A percentile compares a stretch with the other conserved stretches of the same genome.
These are phyloP conservation scores for Cladosporium sp. DNA, from an alignment of 2,329 filamentous ascomycete genomes.

Conservation along the genomic window DNA sequence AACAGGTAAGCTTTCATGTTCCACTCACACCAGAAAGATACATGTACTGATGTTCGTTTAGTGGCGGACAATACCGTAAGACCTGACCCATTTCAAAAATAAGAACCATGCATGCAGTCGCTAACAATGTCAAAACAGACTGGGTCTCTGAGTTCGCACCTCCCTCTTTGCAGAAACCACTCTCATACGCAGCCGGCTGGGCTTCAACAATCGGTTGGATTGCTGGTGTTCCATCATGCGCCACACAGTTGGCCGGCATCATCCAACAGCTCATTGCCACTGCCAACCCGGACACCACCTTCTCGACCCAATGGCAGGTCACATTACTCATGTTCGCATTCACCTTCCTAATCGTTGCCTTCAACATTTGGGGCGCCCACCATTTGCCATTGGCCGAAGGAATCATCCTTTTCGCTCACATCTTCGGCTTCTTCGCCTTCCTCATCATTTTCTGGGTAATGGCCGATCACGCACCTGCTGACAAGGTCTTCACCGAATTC, in stretches of 20 bases:
- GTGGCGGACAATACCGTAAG: conserved; percentile 34
- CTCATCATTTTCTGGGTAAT: conserved; percentile 44
- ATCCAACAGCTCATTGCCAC: conserved; percentile 2
- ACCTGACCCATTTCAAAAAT: too few relatives aligned
- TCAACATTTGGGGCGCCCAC: conserved; percentile 41
- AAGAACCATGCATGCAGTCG: neutral
- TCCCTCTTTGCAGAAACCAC: conserved; percentile 30
- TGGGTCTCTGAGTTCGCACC: conserved; percentile 39
- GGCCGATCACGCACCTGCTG: conserved; percentile 34
- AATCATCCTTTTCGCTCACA: conserved; percentile 42
- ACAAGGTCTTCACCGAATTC: conserved; percentile 41
- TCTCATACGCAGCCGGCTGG: conserved; percentile 36
- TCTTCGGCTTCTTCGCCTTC: conserved; percentile 48
- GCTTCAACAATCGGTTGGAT: conserved; percentile 15
- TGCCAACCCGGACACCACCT: conserved; percentile 1
- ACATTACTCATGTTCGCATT: conserved; percentile 38
- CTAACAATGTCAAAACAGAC: conserved; percentile 16
- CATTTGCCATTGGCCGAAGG: conserved; percentile 39
- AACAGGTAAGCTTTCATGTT: conserved; percentile 1
- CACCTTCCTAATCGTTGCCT: conserved; percentile 33
- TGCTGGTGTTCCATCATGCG: conserved; percentile 14
- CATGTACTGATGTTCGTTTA: neutral
- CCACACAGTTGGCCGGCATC: conserved; percentile 1
- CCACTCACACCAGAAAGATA: neutral
- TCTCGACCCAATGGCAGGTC: conserved; percentile 10